Evolutionary conservation across 192 early-diverging fungal genomes (phyloP).

Genomic region (Coemansia sp.): DNA sequence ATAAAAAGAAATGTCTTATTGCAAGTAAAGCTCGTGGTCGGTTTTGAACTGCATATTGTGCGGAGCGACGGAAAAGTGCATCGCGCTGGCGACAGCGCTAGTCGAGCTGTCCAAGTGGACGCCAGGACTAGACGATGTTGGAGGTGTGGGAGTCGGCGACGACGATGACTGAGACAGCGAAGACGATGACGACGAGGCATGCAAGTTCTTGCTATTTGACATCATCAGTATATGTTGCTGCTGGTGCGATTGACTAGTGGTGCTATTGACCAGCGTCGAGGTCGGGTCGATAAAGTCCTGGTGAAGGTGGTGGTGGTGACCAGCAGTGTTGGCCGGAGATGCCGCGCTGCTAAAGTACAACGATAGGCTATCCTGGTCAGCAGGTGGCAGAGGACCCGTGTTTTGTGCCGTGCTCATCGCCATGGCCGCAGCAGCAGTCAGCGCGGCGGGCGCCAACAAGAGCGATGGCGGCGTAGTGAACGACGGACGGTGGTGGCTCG

Average conservation of each 20-base stretch:
- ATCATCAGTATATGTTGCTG: slow-evolving; percentile 19
- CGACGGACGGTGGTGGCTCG: slow-evolving; percentile 16
- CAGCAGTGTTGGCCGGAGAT: neutral
- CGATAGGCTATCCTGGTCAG: slow-evolving; percentile 13
- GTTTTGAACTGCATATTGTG: slow-evolving; percentile 54
- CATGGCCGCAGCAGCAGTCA: slow-evolving; percentile 16
- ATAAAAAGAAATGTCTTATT: slow-evolving; percentile 4
- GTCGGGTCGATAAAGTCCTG: slow-evolving; percentile 42
- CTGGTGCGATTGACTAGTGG: slow-evolving; percentile 28
- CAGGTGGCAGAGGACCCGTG: neutral
- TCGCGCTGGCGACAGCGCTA: slow-evolving; percentile 22
- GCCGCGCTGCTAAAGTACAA: slow-evolving; percentile 22
- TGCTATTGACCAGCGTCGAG: slow-evolving; percentile 16
- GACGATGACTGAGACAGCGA: slow-evolving; percentile 16
- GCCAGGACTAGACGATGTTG: slow-evolving; percentile 34
- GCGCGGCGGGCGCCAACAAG: slow-evolving; percentile 3
- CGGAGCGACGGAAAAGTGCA: slow-evolving; percentile 48
- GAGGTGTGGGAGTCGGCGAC: slow-evolving; percentile 43
- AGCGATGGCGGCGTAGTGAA: slow-evolving; percentile 16
- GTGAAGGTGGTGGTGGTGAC: slow-evolving; percentile 9
- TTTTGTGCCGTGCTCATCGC: slow-evolving; percentile 11
- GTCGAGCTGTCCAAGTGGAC: slow-evolving; percentile 15
- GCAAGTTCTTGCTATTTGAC: slow-evolving; percentile 23
- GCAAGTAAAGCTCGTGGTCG: slow-evolving; percentile 50
- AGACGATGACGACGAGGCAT: slow-evolving; percentile 23